Base-by-base conservation (phyloP, 176 grass and related monocot genomes). In the Bromus sterilis region DNA sequence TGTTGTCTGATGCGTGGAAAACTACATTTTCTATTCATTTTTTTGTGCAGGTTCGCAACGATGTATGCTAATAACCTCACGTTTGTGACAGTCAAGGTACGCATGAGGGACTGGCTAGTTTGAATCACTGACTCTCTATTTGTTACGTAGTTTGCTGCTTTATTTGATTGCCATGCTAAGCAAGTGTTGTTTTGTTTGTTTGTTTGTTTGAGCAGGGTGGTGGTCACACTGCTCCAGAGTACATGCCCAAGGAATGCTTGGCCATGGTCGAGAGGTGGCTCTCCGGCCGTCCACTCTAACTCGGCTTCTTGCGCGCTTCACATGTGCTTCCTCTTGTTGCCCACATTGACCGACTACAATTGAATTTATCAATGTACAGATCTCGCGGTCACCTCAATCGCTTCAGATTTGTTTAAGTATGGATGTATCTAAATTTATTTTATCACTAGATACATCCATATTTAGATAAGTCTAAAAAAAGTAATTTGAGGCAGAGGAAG, bases 31-130 rank as follows among this genome's bases (percentile, higher is more conserved):
- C n/a, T n/a, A n/a, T n/a, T n/a, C n/a, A n/a, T n/a, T n/a, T n/a
- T n/a, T n/a, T n/a, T 70, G 25, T 24, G 44, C 57, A 92, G 90
- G 56, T 92, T 61, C 18, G 88, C 66, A 18, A 84, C 28, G 24
- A 16, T 31, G 10, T 94, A 94, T 11, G 89, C 89, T 13, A 91
- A 94, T 15, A 89, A 94, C 66, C 53, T 94, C 11, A 94, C 92
- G 28, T 94, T 94, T 58, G 83, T 75, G 26, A 94, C 92, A 1
- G 65, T 94, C 9, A 94, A 91, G 76, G 92, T 91, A 80, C 4
- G 62, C 1, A 15, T 28, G 13, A 36, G 48, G 8, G 56, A 11
- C 36, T 7, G 5, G 36, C 68, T 13, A 15, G 56, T 30, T 14
- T 57, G 49, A 57, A 26, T 34, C 36, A 18, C 11, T 24, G n/a